These are phyloP conservation scores for Aspergillus phoenicis DNA, from an alignment of 2,329 filamentous ascomycete genomes.

Conservation along the genomic window DNA sequence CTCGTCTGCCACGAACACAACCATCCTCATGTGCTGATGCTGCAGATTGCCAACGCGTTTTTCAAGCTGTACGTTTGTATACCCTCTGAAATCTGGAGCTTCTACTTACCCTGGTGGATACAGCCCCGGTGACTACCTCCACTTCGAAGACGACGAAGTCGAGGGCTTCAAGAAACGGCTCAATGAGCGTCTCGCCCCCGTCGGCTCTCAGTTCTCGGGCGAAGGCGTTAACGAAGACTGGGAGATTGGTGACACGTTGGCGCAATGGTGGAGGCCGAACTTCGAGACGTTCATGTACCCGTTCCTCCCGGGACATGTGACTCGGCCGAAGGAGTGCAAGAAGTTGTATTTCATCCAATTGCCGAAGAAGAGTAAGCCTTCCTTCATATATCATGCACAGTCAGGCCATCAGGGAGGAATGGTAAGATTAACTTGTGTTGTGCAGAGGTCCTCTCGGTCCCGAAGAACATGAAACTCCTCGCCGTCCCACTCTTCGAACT, in stretches of 20 bases:
- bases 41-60: conserved; percentile 98
- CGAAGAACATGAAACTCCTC: conserved; percentile 99
- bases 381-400: background rate
- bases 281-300: conserved; percentile 99
- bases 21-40: conserved; percentile 97
- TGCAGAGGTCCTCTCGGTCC: conserved; percentile 87
- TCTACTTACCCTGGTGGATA: conserved; percentile 2
- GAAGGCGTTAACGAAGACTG: conserved; percentile 91
- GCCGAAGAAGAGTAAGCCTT: conserved; percentile 79
- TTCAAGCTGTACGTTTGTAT: conserved; percentile 75
- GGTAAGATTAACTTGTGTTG: background rate
- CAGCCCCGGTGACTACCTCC: conserved; percentile 88
- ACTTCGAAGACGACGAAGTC: conserved; percentile 82
- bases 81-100: background rate
- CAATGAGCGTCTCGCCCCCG: conserved; percentile 89
- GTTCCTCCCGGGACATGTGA: conserved; percentile 94
- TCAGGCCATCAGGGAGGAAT: too few relatives aligned
- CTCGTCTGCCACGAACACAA: conserved; percentile 99
- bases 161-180: conserved; percentile 91
- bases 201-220: conserved; percentile 77
- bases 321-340: conserved; percentile 97
- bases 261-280: conserved; percentile 98
- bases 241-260: conserved; percentile 91
- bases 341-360: conserved; percentile 98
- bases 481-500: conserved; percentile 96